Base-by-base conservation (phyloP, 345 rosid species). In the Isatis tinctoria region DNA sequence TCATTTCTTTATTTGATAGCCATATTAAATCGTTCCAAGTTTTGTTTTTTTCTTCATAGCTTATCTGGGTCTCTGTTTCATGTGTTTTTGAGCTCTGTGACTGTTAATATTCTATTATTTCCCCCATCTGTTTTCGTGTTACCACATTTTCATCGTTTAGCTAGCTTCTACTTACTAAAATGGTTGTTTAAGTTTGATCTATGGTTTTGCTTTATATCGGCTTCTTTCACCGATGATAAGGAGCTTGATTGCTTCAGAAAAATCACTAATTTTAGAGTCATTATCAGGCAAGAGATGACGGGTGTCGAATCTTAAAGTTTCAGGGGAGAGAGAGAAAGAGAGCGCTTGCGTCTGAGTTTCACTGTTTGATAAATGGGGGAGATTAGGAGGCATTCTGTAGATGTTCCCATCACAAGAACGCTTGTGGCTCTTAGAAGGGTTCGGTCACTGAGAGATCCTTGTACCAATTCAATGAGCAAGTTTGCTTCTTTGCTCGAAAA, bases 401-500 rank as follows among this genome's bases (percentile, higher is more conserved):
- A 95, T 74, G 70, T 92, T 60, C 99, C 99, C 13, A 88, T 95
- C 47, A 82, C 99, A 32, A 92, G 89, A 78, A 86, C 97, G 33
- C 96, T 95, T n/a, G 76, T 85, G 11, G 96, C 97, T 18, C 90
- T 95, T 22, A 83, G 97, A 83, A 87, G 97, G 60, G 99, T 95
- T 76, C 82, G 87, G 86, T 95, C 99, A 35, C 68, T 95, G 40
- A 86, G 96, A 86, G 99, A 95, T 81, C 99, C 99, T 2, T 85
- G 93, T 24, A 92, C 99, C 13, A 95, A 84, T 79, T 87, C 97
- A 5, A 85, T 92, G 97, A 95, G 93, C 87, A 95, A 92, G 70
- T 85, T 95, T 76, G 84, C 97, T 80, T 67, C 92, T 74, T 82
- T 92, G 74, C 80, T 87, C 20, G 97, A 92, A 64, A 90, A 84